phyloP scores from a whole-genome alignment of 805 yeast species.

The Allodekkera sacchari region DNA sequence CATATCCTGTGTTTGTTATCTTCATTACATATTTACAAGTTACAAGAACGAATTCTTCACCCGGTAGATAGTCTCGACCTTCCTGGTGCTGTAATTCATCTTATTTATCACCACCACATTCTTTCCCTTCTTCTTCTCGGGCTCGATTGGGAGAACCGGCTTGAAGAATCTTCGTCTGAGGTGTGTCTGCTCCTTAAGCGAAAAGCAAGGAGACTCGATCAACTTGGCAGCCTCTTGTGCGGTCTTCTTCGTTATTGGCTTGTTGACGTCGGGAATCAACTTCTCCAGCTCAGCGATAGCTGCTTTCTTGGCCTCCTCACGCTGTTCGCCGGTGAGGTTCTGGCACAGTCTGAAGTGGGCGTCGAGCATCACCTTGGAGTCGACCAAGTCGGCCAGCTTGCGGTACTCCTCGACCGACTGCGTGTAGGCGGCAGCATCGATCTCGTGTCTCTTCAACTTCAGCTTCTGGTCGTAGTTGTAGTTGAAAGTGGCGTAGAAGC shows the following conservation, averaged over 20 bases:
- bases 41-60: slow-evolving; percentile 44
- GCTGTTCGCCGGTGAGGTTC: slow-evolving; percentile 29
- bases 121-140: slow-evolving; percentile 34
- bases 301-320: slow-evolving; percentile 13
- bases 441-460: slow-evolving; percentile 27
- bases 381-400: slow-evolving; percentile 31
- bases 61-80: slow-evolving; percentile 46
- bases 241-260: slow-evolving; percentile 27
- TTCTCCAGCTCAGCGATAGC: slow-evolving; percentile 13
- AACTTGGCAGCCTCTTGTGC: slow-evolving; percentile 34
- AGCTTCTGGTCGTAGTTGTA: slow-evolving; percentile 37
- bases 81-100: slow-evolving; percentile 51
- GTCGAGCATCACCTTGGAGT: slow-evolving; percentile 41
- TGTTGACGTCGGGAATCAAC: slow-evolving; percentile 12
- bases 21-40: too few species aligned
- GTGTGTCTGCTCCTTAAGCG: slow-evolving; percentile 25
- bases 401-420: slow-evolving; percentile 24
- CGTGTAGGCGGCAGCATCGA: slow-evolving; percentile 21
- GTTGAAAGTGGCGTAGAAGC: slow-evolving; percentile 47
- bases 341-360: slow-evolving; percentile 31
- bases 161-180: slow-evolving; percentile 47
- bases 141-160: slow-evolving; percentile 44
- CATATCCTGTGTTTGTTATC: too few species aligned
- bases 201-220: slow-evolving; percentile 33
- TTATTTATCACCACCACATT: slow-evolving; percentile 42